Conservation (phyloP, 805 yeast species). For the Zygosaccharomyces bisporus region DNA sequence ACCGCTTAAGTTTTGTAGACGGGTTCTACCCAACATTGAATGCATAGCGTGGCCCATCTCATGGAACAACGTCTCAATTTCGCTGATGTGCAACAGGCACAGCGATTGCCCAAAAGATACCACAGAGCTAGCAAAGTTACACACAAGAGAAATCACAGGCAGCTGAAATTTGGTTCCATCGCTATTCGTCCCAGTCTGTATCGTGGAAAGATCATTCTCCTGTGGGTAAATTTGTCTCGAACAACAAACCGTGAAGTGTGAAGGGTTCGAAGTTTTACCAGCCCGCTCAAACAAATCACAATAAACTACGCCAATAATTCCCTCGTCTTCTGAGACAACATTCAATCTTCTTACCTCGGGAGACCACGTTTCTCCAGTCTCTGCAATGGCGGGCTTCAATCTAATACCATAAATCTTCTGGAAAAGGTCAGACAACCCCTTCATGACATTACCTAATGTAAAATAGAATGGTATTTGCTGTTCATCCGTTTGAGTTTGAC, state of each 20-base stretch:
- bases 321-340: conserved; percentile 62
- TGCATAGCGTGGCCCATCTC: conserved; percentile 99
- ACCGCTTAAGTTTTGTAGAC: conserved; percentile 87
- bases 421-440: conserved; percentile 74
- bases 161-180: conserved; percentile 61
- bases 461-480: conserved; percentile 65
- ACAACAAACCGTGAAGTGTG: conserved; percentile 94
- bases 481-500: conserved; percentile 35
- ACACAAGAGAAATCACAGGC: conserved; percentile 85
- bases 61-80: conserved; percentile 91
- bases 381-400: conserved; percentile 60
- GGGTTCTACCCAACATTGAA: conserved; percentile 90
- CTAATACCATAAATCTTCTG: conserved; percentile 69
- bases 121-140: conserved; percentile 59
- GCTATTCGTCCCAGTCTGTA: conserved; percentile 34
- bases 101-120: conserved; percentile 39
- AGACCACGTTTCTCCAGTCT: conserved; percentile 83
- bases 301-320: conserved; percentile 74
- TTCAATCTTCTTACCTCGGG: conserved; percentile 77
- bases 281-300: conserved; percentile 80
- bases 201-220: conserved; percentile 41
- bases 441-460: conserved; percentile 79
- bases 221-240: conserved; percentile 70
- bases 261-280: conserved; percentile 78
- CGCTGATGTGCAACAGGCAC: conserved; percentile 64